Percentiles rank a stretch among this genome's conserved stretches.
phyloP scores from a whole-genome alignment of 768 basidiomycete species.

The Suillus bovinus region DNA sequence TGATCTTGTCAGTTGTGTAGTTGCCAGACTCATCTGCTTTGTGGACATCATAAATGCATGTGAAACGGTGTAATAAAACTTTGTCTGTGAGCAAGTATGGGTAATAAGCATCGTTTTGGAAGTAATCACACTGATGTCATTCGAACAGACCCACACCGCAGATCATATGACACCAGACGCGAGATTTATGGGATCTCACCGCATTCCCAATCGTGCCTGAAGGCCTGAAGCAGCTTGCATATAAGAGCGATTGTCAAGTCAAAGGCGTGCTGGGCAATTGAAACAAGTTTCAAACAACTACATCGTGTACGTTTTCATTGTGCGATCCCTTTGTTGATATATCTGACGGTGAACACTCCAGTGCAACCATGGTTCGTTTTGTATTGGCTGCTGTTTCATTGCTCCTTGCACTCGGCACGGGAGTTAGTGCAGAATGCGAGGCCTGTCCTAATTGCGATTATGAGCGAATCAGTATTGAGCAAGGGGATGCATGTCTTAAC shows the following conservation, averaged over 20 bases:
- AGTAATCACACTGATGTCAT: neutral
- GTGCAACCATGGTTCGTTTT: neutral
- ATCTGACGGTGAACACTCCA: neutral
- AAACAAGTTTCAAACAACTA: no score
- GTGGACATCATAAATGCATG: neutral
- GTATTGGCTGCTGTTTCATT: neutral
- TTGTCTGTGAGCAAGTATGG: neutral
- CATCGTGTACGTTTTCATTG: neutral
- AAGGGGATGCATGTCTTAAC: conserved; percentile 3
- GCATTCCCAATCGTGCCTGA: neutral
- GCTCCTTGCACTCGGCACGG: neutral
- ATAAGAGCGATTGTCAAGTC: neutral
- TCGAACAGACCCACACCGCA: neutral
- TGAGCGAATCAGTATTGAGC: neutral
- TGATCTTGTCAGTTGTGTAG: neutral
- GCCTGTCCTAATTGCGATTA: conserved; percentile 6
- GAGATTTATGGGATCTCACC: neutral
- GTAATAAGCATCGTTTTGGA: neutral
- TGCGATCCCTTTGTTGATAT: neutral
- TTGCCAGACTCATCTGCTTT: neutral
- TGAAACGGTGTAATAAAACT: neutral
- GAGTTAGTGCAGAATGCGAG: neutral
- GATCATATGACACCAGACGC: neutral
- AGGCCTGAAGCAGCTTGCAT: neutral
- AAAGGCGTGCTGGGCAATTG: neutral